Evolutionary conservation across 805 yeast genomes (phyloP), one percentile per base, ranked within the genome.

Genomic region (Suhomyces sp.): DNA sequence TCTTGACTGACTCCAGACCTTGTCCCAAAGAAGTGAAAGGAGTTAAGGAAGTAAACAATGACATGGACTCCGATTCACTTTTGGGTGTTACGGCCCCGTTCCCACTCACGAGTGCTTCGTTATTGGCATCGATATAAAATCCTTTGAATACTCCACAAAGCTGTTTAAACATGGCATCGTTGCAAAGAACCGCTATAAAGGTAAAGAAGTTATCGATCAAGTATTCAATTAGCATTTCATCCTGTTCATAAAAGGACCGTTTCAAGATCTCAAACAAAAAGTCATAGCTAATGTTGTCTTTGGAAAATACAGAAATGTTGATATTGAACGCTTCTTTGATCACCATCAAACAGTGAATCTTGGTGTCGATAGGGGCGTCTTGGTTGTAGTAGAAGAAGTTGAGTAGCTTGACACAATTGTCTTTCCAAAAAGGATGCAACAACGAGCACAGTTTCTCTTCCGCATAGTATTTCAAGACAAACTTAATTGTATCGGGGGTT

Each of bases 381-480:
- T 61, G 61, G 13, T 19, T 37, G 59, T 65, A 61, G 60, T 70
- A 77, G 59, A 80, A 83, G 6, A 71, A 67, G n/a, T 71, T 67
- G 33, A 85, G 63, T 2, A 86, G 57, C 27, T 66, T 63, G 6
- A 64, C 62, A 40, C 81, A 68, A 55, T 81, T 80, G 2, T 66
- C 72, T 45, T 68, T 67, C 88, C 91, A 86, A 7, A 73, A 64
- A 0, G 77, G 69, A 27, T 78, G 66, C 5, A 83, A 62, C 9
- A 83, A 79, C 2, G 84, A 74, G 60, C 92, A 86, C 27, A 77
- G 60, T 49, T 78, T 75, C 48, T 80, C 80, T 10, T 72, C 69
- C 3, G 68, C 66, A 61, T 81, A 84, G 57, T 69, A 77, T 2
- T 71, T 65, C 24, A 86, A 62, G 3, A 87, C 75, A 48, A 71